These are phyloP conservation scores for Pichia sp. DNA, from an alignment of 1,139 yeast species.

Conservation along the genomic window DNA sequence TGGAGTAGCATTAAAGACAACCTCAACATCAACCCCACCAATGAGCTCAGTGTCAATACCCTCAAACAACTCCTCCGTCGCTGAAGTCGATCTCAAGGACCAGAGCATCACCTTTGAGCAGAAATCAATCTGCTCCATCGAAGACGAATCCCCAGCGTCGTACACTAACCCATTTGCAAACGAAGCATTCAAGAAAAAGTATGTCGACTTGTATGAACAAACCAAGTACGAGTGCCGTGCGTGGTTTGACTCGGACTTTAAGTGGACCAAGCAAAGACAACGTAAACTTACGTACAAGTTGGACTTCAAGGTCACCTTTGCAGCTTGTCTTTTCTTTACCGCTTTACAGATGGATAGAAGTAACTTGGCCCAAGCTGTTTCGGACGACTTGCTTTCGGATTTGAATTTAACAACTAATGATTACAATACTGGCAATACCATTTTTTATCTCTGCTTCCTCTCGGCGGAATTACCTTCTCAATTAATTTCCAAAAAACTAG, in stretches of 20 bases:
- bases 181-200: conserved; percentile 36
- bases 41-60: no score
- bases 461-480: conserved; percentile 53
- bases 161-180: conserved; percentile 31
- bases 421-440: conserved; percentile 44
- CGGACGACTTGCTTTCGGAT: conserved; percentile 43
- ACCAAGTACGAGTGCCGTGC: conserved; percentile 39
- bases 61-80: neutral
- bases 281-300: conserved; percentile 35
- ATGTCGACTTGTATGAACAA: conserved; percentile 35
- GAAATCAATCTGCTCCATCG: neutral
- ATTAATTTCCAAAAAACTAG: conserved; percentile 43
- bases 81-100: neutral
- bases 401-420: conserved; percentile 39
- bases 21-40: neutral
- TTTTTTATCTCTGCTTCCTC: conserved; percentile 40
- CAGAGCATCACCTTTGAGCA: neutral
- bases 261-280: conserved; percentile 42
- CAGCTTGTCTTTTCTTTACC: conserved; percentile 46
- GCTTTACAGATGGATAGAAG: conserved; percentile 48
- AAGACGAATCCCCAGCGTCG: conserved; percentile 10
- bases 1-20: no score
- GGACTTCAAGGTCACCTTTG: conserved; percentile 40
- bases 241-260: conserved; percentile 39
- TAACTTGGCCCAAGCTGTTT: conserved; percentile 44